phyloP scores from a whole-genome alignment of 2,329 filamentous ascomycete species.

The Dactylonectria estremocensis region DNA sequence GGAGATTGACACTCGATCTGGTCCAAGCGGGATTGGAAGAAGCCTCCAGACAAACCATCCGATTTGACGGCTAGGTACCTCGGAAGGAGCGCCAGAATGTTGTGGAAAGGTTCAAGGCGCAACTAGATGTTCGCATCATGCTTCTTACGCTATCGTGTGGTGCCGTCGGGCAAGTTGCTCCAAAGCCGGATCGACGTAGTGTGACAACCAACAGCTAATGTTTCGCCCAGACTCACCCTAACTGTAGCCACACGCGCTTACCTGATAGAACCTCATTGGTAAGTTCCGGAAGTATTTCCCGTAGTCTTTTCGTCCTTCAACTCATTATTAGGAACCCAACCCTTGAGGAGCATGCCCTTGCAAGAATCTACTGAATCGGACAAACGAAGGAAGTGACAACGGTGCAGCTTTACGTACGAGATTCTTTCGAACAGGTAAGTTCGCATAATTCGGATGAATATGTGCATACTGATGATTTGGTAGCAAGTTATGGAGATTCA shows the following conservation, averaged over 20 bases:
- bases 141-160: slow-evolving; percentile 67
- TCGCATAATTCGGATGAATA: neutral
- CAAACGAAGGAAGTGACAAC: slow-evolving; percentile 56
- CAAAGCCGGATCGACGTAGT: neutral
- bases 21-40: slow-evolving; percentile 58
- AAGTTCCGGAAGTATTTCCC: neutral
- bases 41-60: slow-evolving; percentile 52
- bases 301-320: accelerated
- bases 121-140: slow-evolving; percentile 58
- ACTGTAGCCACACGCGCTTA: slow-evolving; percentile 64
- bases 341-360: slow-evolving; percentile 61
- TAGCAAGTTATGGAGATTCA: slow-evolving; percentile 36
- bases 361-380: slow-evolving; percentile 56
- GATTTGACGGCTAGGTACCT: slow-evolving; percentile 64
- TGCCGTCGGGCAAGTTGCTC: slow-evolving; percentile 61
- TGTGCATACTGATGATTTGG: accelerated
- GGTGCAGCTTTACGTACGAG: slow-evolving; percentile 55
- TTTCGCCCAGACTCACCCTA: slow-evolving; percentile 58
- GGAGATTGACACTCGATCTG: slow-evolving; percentile 64
- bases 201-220: neutral
- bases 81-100: slow-evolving; percentile 59
- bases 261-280: slow-evolving; percentile 67
- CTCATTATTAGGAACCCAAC: slow-evolving; percentile 56
- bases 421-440: slow-evolving; percentile 56
- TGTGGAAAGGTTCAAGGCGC: slow-evolving; percentile 57